Conservation (phyloP, 2,329 filamentous ascomycete genomes). For the Chaetomiaceae sp. region DNA sequence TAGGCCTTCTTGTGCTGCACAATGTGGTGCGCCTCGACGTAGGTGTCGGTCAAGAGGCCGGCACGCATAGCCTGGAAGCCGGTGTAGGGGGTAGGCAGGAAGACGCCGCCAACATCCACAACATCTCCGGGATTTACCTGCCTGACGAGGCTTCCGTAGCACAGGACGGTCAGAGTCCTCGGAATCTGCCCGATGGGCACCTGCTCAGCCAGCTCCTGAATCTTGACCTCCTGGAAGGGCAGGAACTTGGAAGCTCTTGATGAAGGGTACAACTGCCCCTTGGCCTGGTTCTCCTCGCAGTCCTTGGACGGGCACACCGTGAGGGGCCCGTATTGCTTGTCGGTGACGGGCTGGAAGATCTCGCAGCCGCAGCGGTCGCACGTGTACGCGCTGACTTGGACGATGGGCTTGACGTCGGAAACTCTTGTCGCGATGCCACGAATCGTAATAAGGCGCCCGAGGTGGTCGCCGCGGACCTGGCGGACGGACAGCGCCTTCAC, state of each 20-base stretch:
- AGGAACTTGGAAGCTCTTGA: slow-evolving; percentile 96
- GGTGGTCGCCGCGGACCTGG: slow-evolving; percentile 84
- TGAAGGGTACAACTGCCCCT: slow-evolving; percentile 87
- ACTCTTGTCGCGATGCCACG: slow-evolving; percentile 91
- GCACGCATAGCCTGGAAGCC: slow-evolving; percentile 96
- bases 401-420: slow-evolving; percentile 93
- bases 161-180: slow-evolving; percentile 80
- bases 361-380: slow-evolving; percentile 95
- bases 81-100: slow-evolving; percentile 96
- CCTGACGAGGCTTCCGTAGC: slow-evolving; percentile 78
- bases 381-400: slow-evolving; percentile 97
- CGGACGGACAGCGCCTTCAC: slow-evolving; percentile 75
- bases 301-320: slow-evolving; percentile 83
- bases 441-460: slow-evolving; percentile 89
- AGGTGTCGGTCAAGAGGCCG: slow-evolving; percentile 94
- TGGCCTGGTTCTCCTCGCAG: slow-evolving; percentile 83
- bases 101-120: slow-evolving; percentile 89
- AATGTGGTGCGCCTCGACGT: slow-evolving; percentile 88
- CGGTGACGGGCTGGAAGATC: slow-evolving; percentile 91
- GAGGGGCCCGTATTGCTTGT: slow-evolving; percentile 85
- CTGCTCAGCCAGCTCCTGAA: slow-evolving; percentile 98
- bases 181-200: slow-evolving; percentile 98
- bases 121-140: slow-evolving; percentile 91
- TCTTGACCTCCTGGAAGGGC: slow-evolving; percentile 97
- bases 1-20: slow-evolving; percentile 98